Evolutionary conservation across 495 filamentous ascomycete species (phyloP).

Genomic region (Usnea hakonensis): DNA sequence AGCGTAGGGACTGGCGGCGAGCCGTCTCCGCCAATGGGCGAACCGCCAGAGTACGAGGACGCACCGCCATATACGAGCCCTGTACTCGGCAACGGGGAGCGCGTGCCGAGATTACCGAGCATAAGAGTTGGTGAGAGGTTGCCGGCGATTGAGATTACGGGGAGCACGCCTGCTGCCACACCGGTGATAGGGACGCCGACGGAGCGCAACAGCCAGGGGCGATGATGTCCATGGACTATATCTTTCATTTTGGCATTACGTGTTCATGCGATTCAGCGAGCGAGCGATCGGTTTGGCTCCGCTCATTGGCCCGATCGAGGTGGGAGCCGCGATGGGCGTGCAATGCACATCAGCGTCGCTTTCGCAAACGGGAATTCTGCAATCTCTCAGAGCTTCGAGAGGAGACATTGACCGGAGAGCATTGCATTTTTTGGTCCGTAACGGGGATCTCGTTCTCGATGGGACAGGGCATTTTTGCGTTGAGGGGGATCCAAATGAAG

Average conservation of each 20-base stretch:
- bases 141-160: slow-evolving; percentile 22
- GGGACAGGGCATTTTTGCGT: too few relatives aligned
- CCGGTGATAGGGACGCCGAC: slow-evolving; percentile 8
- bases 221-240: background rate
- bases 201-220: background rate
- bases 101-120: slow-evolving; percentile 20
- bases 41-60: slow-evolving; percentile 19
- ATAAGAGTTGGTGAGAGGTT: slow-evolving; percentile 14
- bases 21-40: slow-evolving; percentile 6
- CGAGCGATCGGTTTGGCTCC: background rate
- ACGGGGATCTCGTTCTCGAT: too few relatives aligned
- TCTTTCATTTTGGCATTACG: background rate
- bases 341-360: background rate
- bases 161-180: slow-evolving; percentile 23
- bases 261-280: slow-evolving; percentile 13
- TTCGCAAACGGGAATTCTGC: background rate
- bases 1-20: slow-evolving; percentile 14
- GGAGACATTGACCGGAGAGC: too few relatives aligned
- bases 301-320: background rate
- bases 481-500: too few relatives aligned
- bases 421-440: too few relatives aligned
- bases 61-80: slow-evolving; percentile 22
- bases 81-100: slow-evolving; percentile 8
- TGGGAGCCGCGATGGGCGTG: background rate
- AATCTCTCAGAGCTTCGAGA: too few relatives aligned